These are phyloP conservation scores for Entophlyctis helioformis DNA, from an alignment of 192 early-diverging fungal genomes.

Conservation along the genomic window DNA sequence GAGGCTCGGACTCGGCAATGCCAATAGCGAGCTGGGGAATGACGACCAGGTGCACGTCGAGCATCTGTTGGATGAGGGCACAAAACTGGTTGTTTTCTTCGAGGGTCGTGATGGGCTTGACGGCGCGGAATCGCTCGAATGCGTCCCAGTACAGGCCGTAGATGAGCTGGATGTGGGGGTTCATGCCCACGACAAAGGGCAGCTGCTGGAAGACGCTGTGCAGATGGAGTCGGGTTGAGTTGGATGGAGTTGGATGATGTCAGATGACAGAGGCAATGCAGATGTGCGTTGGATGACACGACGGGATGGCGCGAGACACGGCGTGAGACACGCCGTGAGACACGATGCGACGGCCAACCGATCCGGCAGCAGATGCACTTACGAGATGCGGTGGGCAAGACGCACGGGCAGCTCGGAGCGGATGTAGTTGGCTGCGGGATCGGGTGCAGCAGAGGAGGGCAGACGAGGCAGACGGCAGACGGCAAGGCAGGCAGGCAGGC, in stretches of 20 bases:
- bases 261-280: neutral
- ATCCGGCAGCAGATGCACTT: no score
- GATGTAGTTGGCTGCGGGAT: constrained; percentile 93
- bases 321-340: no score
- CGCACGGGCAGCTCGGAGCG: constrained; percentile 78
- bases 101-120: constrained; percentile 59
- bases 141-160: constrained; percentile 92
- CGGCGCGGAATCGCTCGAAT: constrained; percentile 67
- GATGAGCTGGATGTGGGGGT: constrained; percentile 74
- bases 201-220: constrained; percentile 66
- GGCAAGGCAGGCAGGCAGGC: no score
- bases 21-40: constrained; percentile 85
- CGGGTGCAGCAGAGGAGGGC: no score
- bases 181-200: constrained; percentile 87
- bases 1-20: constrained; percentile 60
- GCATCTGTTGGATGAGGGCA: constrained; percentile 54
- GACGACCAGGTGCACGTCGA: constrained; percentile 71
- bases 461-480: no score
- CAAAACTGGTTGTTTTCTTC: constrained; percentile 78
- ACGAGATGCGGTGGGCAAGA: constrained; percentile 75
- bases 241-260: neutral
- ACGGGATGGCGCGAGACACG: neutral
- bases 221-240: neutral
- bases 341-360: no score
- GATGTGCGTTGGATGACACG: neutral